Evolutionary conservation across 345 rosid genomes (phyloP).

Genomic region (Theobroma cacao): DNA sequence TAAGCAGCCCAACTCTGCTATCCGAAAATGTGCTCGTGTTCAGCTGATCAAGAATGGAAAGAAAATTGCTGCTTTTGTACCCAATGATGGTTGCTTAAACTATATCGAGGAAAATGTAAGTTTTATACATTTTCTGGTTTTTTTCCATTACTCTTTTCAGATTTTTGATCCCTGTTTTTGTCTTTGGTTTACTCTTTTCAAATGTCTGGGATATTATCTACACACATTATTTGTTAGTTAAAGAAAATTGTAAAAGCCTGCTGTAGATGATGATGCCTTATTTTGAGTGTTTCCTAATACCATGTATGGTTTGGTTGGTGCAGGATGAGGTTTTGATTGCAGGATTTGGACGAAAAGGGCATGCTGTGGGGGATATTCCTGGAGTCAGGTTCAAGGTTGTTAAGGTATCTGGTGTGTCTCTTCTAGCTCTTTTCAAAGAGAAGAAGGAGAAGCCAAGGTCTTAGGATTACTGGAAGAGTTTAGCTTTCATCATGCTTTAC

Average conservation of each 20-base stretch:
- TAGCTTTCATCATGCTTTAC: background rate
- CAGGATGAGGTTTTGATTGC: slow-evolving; percentile 82
- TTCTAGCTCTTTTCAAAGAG: slow-evolving; percentile 74
- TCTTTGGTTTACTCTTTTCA: no score
- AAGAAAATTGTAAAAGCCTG: background rate
- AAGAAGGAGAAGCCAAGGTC: slow-evolving; percentile 91
- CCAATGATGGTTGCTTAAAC: slow-evolving; percentile 96
- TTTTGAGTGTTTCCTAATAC: background rate
- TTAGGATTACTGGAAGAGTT: slow-evolving; percentile 19
- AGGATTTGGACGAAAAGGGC: slow-evolving; percentile 83
- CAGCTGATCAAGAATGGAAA: slow-evolving; percentile 92
- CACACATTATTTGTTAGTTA: background rate
- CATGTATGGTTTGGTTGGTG: background rate
- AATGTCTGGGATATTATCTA: background rate
- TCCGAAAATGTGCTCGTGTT: slow-evolving; percentile 92
- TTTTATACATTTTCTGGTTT: background rate
- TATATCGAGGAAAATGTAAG: slow-evolving; percentile 89
- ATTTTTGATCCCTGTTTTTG: background rate
- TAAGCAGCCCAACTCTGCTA: slow-evolving; percentile 99
- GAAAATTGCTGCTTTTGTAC: slow-evolving; percentile 96
- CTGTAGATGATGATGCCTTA: background rate
- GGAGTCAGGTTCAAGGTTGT: slow-evolving; percentile 89
- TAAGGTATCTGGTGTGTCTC: slow-evolving; percentile 82
- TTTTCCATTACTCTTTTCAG: background rate
- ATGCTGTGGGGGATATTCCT: slow-evolving; percentile 87